Evolutionary conservation across 148 eudicot genomes (phyloP).

Genomic region (Salicornia ramosissima): DNA sequence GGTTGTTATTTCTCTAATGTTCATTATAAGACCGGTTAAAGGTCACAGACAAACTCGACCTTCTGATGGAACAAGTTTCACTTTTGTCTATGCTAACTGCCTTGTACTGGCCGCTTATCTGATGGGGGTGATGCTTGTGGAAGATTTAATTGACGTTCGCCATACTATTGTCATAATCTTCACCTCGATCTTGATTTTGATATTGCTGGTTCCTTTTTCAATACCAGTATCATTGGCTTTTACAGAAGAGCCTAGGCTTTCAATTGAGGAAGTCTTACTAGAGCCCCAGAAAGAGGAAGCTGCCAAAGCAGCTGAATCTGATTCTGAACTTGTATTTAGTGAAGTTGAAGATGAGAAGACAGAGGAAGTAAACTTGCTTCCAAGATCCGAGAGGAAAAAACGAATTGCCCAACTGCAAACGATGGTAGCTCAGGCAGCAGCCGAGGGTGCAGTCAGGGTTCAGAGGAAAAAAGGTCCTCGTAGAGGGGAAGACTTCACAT

Average conservation of each 20-base stretch:
- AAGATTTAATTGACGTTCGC: constrained; percentile 64
- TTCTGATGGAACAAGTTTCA: constrained; percentile 60
- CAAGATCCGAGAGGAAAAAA: constrained; percentile 69
- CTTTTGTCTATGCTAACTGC: constrained; percentile 65
- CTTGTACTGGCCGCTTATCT: constrained; percentile 83
- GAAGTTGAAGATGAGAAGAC: constrained; percentile 85
- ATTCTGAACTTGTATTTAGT: constrained; percentile 63
- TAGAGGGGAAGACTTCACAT: constrained; percentile 90
- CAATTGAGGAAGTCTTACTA: constrained; percentile 54
- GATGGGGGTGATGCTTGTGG: constrained; percentile 87
- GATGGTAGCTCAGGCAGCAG: constrained; percentile 80
- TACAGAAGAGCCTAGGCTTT: constrained; percentile 40
- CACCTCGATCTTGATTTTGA: constrained; percentile 51
- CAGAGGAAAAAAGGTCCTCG: constrained; percentile 80
- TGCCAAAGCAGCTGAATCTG: constrained; percentile 35
- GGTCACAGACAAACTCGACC: constrained; percentile 76
- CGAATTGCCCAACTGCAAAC: constrained; percentile 70
- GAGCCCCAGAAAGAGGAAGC: constrained; percentile 39
- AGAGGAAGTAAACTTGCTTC: constrained; percentile 58
- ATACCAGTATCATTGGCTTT: constrained; percentile 53
- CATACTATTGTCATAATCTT: constrained; percentile 51
- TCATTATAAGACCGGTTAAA: constrained; percentile 73
- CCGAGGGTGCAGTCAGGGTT: constrained; percentile 85
- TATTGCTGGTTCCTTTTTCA: constrained; percentile 52
- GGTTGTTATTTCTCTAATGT: constrained; percentile 78